Evolutionary conservation across 768 basidiomycete genomes (phyloP), one percentile per base, ranked within the genome.

Genomic region (Suillus weaverae): DNA sequence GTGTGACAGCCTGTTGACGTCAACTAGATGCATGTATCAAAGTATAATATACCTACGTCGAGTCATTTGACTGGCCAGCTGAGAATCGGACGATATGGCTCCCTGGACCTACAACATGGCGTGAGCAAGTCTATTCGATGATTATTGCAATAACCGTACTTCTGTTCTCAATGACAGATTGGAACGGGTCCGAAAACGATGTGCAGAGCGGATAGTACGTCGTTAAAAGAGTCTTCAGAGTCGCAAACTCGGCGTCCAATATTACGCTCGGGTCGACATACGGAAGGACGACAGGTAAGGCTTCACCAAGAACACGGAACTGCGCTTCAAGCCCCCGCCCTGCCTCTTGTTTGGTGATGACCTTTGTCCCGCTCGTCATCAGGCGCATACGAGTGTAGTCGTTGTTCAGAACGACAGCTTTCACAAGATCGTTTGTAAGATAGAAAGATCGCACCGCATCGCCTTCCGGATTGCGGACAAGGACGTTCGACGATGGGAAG

Each of bases 281-380:
- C 1, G 94, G 93, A n/a, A 96, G 74, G 35, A 98, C 80, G 41
- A 91, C 90, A 7, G 89, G 86, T 16, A 99, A 74, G 3, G 95
- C 95, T 71, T 99, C 97, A 22, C 87, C 86, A 22, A 97, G 84
- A 33, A 97, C 82, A 22, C 93, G 85, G 75, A 91, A 94, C n/a
- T 76, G 78, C 26, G 87, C 77, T 30, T 87, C 85, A 44, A 73
- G 73, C 4, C 83, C 87, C 51, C 85, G 85, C 2, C 84, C 86
- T 2, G 85, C 86, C 65, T 97, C 96, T 74, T 99, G 96, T 72
- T 94, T 92, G 7, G 88, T 86, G 76, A 99, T 91, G 14, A 95
- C 88, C 76, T 97, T 97, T 46, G 95, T 95, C 22, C 97, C 97
- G n/a, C 92, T 91, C 16, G 92, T 88, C 70, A 95, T 89, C 61